phyloP scores from a whole-genome alignment of 176 grass and related monocot species.

The Bolboschoenus planiculmis region DNA sequence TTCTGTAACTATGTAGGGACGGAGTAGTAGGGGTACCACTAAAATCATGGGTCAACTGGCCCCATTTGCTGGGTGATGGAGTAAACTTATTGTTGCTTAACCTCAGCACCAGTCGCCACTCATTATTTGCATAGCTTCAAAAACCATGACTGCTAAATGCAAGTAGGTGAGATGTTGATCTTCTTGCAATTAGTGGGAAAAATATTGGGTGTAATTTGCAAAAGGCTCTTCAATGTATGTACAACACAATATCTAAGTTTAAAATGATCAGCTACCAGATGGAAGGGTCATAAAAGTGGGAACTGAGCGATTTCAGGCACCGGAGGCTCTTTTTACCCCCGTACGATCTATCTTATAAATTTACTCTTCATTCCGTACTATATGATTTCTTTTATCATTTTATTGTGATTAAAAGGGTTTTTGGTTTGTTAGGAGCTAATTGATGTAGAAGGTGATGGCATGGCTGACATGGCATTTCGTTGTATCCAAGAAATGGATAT shows the following conservation, averaged over 20 bases:
- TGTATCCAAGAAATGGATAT: conserved; percentile 99
- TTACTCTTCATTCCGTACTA: neutral
- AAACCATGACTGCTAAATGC: neutral
- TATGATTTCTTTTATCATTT: neutral
- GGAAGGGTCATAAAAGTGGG: conserved; percentile 99
- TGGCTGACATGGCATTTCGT: conserved; percentile 93
- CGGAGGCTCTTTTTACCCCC: conserved; percentile 94
- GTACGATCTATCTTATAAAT: conserved; percentile 29
- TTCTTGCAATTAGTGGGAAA: neutral
- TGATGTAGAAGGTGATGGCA: conserved; percentile 96
- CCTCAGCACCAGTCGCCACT: neutral
- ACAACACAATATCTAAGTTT: neutral
- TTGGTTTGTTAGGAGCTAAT: conserved; percentile 59
- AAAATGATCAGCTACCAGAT: conserved; percentile 87
- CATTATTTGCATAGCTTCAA: neutral
- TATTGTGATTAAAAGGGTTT: neutral
- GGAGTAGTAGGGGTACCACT: neutral
- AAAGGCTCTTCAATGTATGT: neutral
- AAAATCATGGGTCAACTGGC: neutral
- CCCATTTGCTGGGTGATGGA: neutral
- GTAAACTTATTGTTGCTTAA: neutral
- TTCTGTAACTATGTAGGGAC: neutral
- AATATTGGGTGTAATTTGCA: neutral
- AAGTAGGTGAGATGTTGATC: neutral
- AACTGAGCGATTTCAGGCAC: conserved; percentile 89